These are phyloP conservation scores for Nitzschia sp. DNA, from an alignment of 108 stramenopile species.

Conservation along the genomic window DNA sequence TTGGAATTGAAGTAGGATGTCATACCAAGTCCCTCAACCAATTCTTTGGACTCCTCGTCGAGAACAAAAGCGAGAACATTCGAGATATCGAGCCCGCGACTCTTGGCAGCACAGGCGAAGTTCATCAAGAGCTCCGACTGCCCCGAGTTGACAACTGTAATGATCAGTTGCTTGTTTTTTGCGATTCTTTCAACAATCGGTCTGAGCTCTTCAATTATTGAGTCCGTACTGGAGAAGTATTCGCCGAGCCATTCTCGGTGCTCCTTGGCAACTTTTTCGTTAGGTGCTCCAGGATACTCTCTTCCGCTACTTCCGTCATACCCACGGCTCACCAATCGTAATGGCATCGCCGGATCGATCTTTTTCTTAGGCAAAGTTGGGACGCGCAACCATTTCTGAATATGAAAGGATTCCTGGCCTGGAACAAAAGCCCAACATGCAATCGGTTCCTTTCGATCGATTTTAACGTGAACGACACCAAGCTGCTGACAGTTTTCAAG, in stretches of 20 bases:
- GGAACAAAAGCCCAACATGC: constrained; percentile 66
- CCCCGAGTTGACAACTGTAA: constrained; percentile 63
- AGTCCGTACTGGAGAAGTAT: neutral
- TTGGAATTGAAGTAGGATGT: constrained; percentile 40
- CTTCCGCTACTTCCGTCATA: neutral
- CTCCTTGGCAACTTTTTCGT: neutral
- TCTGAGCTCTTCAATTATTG: neutral
- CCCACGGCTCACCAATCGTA: neutral
- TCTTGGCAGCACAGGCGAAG: constrained; percentile 57
- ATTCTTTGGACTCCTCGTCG: constrained; percentile 54
- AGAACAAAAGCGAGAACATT: constrained; percentile 65
- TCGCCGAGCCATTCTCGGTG: neutral
- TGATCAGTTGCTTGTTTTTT: constrained; percentile 50
- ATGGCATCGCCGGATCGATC: neutral
- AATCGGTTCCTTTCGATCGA: constrained; percentile 22
- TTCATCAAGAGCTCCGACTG: constrained; percentile 66
- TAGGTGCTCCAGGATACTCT: neutral
- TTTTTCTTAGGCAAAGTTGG: neutral
- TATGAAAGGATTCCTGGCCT: constrained; percentile 66
- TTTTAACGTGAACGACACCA: constrained; percentile 45
- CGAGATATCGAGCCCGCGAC: constrained; percentile 33
- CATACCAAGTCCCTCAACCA: constrained; percentile 53
- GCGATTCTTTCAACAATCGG: constrained; percentile 32
- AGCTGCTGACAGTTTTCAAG: constrained; percentile 55
- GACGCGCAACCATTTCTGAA: constrained; percentile 61